Base-by-base conservation (phyloP, 2,329 filamentous ascomycete genomes). In the Diaporthe aspalathi region DNA sequence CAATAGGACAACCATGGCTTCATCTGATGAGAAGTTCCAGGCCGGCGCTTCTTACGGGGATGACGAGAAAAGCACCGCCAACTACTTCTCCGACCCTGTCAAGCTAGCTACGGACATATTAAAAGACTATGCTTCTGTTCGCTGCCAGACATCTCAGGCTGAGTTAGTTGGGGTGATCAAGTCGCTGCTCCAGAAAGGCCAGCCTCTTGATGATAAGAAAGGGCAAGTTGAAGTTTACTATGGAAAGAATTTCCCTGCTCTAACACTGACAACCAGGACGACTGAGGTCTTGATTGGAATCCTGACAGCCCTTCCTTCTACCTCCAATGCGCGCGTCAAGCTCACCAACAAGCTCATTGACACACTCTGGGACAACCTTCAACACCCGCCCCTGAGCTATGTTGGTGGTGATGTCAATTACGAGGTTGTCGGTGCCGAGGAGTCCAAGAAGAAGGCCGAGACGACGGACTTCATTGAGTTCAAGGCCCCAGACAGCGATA, bases 331-430 rank as follows among this genome's bases (percentile, higher is more conserved):
- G 38, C 76, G 82, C 6, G 77, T 74, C 1, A 74, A 79, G 27
- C 78, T 88, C 69, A 88, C 85, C 43, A 84, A 86, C 75, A 81
- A 82, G 47, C 83, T 89, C 76, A 83, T 89, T 49, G 83, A 84
- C 69, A 84, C 84, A 20, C 81, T 90, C 8, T 90, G 87, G 87
- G 80, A 82, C 60, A 87, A 83, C 68, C 80, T 89, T 9, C 82
- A 88, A 70, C 87, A 89, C 67, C 87, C 87, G 0, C 88, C 88
- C 1, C 74, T 86, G 52, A 81, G 78, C 67, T 84, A 84, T 14
- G 52, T 71, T 16, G 70, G 70, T 22, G 65, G 67, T 16, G 65
- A 56, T 49, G 73, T 74, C 29, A 70, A 75, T 8, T 81, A 80
- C 70, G 54, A 78, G 82, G 83, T 3, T 81, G 81, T 17, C 76